phyloP scores from a whole-genome alignment of 1,139 yeast genomes.

The Hanseniaspora uvarum region DNA sequence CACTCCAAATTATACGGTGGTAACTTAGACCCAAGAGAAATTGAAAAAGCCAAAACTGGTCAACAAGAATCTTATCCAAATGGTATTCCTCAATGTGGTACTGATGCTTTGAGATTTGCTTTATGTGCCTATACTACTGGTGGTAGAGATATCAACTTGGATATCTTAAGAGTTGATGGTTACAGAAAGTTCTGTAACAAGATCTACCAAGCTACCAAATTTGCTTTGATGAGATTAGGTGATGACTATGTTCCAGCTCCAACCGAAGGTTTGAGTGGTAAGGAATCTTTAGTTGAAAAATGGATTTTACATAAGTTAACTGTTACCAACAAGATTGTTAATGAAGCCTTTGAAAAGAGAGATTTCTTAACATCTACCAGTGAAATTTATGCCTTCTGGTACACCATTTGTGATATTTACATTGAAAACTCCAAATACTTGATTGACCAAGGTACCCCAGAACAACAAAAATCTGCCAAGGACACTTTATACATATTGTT shows the following conservation, averaged over 20 bases:
- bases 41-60: constrained; percentile 78
- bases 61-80: constrained; percentile 85
- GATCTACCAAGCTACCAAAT: constrained; percentile 97
- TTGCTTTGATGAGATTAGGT: constrained; percentile 87
- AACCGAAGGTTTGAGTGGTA: constrained; percentile 50
- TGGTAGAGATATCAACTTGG: constrained; percentile 95
- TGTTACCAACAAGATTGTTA: constrained; percentile 54
- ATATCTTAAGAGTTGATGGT: constrained; percentile 94
- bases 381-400: constrained; percentile 87
- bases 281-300: constrained; percentile 85
- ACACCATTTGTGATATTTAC: constrained; percentile 90
- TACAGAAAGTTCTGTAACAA: constrained; percentile 99
- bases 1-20: constrained; percentile 71
- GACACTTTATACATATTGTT: constrained; percentile 88
- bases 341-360: constrained; percentile 63
- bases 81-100: constrained; percentile 99
- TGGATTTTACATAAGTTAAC: constrained; percentile 90
- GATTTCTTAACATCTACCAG: constrained; percentile 84
- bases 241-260: constrained; percentile 77
- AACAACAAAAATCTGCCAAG: constrained; percentile 78
- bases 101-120: constrained; percentile 96
- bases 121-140: constrained; percentile 97
- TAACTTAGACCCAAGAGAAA: constrained; percentile 82
- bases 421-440: constrained; percentile 92
- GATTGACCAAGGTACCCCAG: constrained; percentile 80